Conservation (phyloP, 805 yeast species). For the Saccharomyces cerevisiae region DNA sequence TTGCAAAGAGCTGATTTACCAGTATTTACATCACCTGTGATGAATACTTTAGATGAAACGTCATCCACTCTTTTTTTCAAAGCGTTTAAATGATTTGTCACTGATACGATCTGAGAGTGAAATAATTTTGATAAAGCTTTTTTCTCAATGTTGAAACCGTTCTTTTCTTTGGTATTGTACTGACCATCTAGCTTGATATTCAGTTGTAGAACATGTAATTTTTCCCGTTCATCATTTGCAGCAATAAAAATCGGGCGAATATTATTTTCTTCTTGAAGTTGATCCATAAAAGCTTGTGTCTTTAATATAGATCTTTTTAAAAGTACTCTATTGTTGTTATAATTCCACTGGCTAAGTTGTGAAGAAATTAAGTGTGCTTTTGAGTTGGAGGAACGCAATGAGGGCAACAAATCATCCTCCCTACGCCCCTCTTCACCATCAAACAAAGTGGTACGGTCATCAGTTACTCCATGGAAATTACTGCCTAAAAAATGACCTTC, state of each 20-base stretch:
- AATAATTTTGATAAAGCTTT: slow-evolving; percentile 60
- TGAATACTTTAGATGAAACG: slow-evolving; percentile 84
- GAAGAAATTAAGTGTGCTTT: slow-evolving; percentile 10
- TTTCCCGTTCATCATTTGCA: slow-evolving; percentile 29
- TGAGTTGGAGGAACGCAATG: not conserved
- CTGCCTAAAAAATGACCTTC: not conserved
- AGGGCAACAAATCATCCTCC: not conserved
- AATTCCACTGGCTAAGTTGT: slow-evolving; percentile 62
- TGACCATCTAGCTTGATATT: slow-evolving; percentile 23
- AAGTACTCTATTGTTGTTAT: slow-evolving; percentile 61
- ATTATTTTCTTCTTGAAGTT: slow-evolving; percentile 48
- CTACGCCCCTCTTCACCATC: not conserved
- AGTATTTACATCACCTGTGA: slow-evolving; percentile 94
- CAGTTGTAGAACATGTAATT: slow-evolving; percentile 20
- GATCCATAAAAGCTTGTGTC: slow-evolving; percentile 42
- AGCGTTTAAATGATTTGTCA: slow-evolving; percentile 57
- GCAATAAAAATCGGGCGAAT: slow-evolving; percentile 60
- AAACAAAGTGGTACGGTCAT: not conserved
- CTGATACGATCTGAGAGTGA: slow-evolving; percentile 57
- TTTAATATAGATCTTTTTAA: slow-evolving; percentile 54
- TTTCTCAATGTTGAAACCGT: slow-evolving; percentile 54
- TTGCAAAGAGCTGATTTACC: slow-evolving; percentile 96
- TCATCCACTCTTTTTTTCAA: slow-evolving; percentile 81
- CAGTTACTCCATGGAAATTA: not conserved
- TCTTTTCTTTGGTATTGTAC: slow-evolving; percentile 8